phyloP scores from a whole-genome alignment of 345 rosid species.

The Gossypioides kirkii region DNA sequence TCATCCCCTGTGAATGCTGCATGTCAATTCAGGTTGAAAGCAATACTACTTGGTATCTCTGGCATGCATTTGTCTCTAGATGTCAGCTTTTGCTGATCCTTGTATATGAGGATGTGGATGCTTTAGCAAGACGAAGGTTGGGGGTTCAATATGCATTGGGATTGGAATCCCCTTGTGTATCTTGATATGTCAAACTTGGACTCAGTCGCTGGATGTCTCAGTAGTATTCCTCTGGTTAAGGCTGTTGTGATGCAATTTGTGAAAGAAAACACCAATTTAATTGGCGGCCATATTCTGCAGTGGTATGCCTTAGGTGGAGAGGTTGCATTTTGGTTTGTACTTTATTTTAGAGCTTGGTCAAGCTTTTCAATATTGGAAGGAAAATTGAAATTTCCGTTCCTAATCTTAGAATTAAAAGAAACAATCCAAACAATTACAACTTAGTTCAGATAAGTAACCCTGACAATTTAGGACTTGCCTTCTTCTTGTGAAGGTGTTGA shows the following conservation, averaged over 20 bases:
- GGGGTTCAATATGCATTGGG: background rate
- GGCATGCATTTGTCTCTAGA: background rate
- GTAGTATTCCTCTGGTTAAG: background rate
- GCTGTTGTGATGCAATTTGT: background rate
- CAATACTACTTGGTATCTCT: background rate
- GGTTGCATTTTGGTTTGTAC: background rate
- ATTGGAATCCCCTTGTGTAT: background rate
- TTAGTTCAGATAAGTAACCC: conserved; percentile 2
- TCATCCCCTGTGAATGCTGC: background rate
- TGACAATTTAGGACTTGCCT: background rate
- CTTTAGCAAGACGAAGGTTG: background rate
- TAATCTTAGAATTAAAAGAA: background rate
- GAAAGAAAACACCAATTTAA: background rate
- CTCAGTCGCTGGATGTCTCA: background rate
- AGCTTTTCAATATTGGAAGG: conserved; percentile 6
- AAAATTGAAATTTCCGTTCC: background rate
- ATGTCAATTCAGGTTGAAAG: background rate
- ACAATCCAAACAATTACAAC: background rate
- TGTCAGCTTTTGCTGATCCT: conserved; percentile 3
- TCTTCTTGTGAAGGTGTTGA: background rate
- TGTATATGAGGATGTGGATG: conserved; percentile 1
- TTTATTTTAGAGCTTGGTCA: background rate
- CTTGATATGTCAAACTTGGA: conserved; percentile 2
- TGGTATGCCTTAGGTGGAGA: background rate
- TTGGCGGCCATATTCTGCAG: background rate